phyloP scores from a whole-genome alignment of 495 filamentous ascomycete genomes.

The Penicillium tannophilum region DNA sequence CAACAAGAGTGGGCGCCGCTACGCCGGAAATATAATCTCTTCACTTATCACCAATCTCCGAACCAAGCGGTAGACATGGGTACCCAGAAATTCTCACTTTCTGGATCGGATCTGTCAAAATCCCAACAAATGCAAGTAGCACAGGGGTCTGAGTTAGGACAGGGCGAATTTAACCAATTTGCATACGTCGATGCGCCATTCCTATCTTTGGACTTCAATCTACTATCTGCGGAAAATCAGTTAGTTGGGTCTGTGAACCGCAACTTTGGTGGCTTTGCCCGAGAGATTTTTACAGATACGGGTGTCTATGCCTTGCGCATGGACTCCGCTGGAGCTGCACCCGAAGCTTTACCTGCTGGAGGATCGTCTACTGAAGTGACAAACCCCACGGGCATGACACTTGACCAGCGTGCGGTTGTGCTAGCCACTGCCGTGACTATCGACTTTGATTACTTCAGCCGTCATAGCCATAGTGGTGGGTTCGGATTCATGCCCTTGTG shows the following conservation, averaged over 20 bases:
- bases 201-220: slow-evolving; percentile 61
- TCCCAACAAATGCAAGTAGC: slow-evolving; percentile 50
- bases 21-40: slow-evolving; percentile 69
- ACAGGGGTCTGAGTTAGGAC: slow-evolving; percentile 29
- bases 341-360: slow-evolving; percentile 22
- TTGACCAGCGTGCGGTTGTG: slow-evolving; percentile 73
- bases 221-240: slow-evolving; percentile 46
- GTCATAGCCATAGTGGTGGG: slow-evolving; percentile 53
- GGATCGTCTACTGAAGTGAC: slow-evolving; percentile 25
- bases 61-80: slow-evolving; percentile 42
- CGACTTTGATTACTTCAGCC: slow-evolving; percentile 75
- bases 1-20: slow-evolving; percentile 70
- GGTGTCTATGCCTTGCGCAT: slow-evolving; percentile 71
- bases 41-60: slow-evolving; percentile 50
- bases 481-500: slow-evolving; percentile 61
- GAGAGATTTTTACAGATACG: slow-evolving; percentile 72
- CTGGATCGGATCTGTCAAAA: slow-evolving; percentile 49
- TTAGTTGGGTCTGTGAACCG: slow-evolving; percentile 67
- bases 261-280: slow-evolving; percentile 68
- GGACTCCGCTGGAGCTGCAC: slow-evolving; percentile 58
- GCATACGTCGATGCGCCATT: slow-evolving; percentile 62
- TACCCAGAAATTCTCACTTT: slow-evolving; percentile 38
- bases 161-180: slow-evolving; percentile 61
- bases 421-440: slow-evolving; percentile 70
- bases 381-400: slow-evolving; percentile 56